Evolutionary conservation across 495 filamentous ascomycete genomes (phyloP).

Genomic region (Oidiodendron maius): DNA sequence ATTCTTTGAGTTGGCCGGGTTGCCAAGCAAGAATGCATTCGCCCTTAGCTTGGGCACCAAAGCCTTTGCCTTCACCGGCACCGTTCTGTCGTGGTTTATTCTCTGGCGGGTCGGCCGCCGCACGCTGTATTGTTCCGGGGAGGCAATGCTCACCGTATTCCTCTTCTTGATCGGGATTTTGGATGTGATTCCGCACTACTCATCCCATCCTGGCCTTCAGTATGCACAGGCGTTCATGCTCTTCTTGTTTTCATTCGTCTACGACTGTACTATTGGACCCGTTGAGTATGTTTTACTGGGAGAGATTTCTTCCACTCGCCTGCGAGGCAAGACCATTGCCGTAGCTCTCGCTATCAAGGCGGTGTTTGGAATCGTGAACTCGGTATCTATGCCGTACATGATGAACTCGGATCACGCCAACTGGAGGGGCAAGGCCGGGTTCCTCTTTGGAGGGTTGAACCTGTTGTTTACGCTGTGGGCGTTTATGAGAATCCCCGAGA

Average conservation of each 20-base stretch:
- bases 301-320: conserved; percentile 47
- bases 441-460: conserved; percentile 48
- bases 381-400: neutral
- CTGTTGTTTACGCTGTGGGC: conserved; percentile 24
- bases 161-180: conserved; percentile 27
- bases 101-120: conserved; percentile 36
- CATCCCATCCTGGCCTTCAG: conserved; percentile 23
- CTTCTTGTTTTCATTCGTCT: conserved; percentile 44
- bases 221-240: conserved; percentile 47
- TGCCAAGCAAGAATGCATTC: conserved; percentile 8
- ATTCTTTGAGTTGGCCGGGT: conserved; percentile 55
- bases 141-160: conserved; percentile 34
- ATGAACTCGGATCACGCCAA: conserved; percentile 15
- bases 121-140: conserved; percentile 44
- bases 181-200: conserved; percentile 13
- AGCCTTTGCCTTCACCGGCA: conserved; percentile 31
- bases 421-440: conserved; percentile 42
- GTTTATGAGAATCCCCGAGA: neutral
- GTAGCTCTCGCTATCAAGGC: neutral
- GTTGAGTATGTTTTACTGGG: conserved; percentile 55
- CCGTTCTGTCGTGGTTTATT: conserved; percentile 36
- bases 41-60: conserved; percentile 37
- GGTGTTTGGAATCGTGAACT: neutral
- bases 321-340: conserved; percentile 38
- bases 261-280: conserved; percentile 49